Base-by-base conservation (phyloP, 2,329 filamentous ascomycete species). In the Coniochaeta sp. region DNA sequence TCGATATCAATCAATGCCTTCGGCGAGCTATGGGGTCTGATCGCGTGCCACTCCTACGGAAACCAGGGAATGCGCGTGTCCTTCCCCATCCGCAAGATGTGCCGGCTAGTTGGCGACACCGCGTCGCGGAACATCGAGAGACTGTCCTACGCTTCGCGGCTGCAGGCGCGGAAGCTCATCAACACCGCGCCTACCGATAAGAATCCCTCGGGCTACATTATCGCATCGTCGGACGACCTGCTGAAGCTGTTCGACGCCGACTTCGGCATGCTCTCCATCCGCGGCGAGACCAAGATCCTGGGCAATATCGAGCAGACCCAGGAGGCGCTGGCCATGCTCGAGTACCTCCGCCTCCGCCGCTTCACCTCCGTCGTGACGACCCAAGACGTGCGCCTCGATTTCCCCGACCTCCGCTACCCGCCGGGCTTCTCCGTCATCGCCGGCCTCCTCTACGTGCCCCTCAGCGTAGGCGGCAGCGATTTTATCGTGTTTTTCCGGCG, bases 401-500 rank as follows among this genome's bases (percentile, higher is more conserved):
- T 96, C 52, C 88, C 87, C 0, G 91, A 96, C 60, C 71, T 96
- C 3, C 76, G 78, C 20, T 95, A 95, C 59, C 73, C 81, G 0
- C 90, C 89, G 1, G 90, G 91, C 0, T 94, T 96, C 61, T 78
- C 83, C 53, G 71, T 84, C 18, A 81, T 96, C 52, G 87, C 89
- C 0, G 91, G 91, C 0, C 67, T 95, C 47, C 71, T 96, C 0
- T 84, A 95, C 51, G 89, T 96, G 0, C 91, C 91, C 0, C 71
- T 96, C 1, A 91, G 87, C 14, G 75, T 81, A 1, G 81, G 82
- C 1, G 91, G 91, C 1, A 75, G 74, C 27, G 91, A 96, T 60
- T 96, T 96, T 60, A 95, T 96, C 40, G 87, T 91, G 0, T 95
- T 96, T 63, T 95, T 95, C 70, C 81, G 91, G n/a, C 85, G 78